Percentiles rank a stretch among this genome's conserved stretches.
Conservation (phyloP, 768 basidiomycete genomes). For the Rhodosporidiobolus sp. region DNA sequence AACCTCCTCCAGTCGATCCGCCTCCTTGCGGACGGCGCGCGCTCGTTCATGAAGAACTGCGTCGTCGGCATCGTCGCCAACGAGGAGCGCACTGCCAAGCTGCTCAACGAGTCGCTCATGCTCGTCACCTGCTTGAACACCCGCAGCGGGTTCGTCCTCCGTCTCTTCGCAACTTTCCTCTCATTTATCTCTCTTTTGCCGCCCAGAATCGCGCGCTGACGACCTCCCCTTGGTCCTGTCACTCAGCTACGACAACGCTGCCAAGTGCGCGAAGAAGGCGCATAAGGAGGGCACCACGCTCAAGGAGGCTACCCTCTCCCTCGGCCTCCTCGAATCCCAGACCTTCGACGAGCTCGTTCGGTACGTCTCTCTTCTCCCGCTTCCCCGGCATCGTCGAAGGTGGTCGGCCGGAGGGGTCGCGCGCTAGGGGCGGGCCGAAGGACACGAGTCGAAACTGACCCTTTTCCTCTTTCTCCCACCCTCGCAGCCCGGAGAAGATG, state of each 20-base stretch:
- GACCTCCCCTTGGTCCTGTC: neutral
- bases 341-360: constrained; percentile 86
- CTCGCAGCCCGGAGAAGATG: constrained; percentile 65
- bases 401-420: no score
- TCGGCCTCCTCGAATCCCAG: constrained; percentile 79
- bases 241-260: constrained; percentile 59
- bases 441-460: no score
- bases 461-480: no score
- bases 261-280: constrained; percentile 98
- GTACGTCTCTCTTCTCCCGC: no score
- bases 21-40: constrained; percentile 81
- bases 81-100: constrained; percentile 80
- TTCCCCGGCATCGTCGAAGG: no score
- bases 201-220: neutral
- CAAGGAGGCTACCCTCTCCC: constrained; percentile 85
- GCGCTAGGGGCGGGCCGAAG: no score
- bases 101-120: constrained; percentile 95
- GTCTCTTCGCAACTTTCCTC: constrained; percentile 48
- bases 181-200: neutral
- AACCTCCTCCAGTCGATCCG: constrained; percentile 95
- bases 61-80: constrained; percentile 95
- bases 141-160: constrained; percentile 91
- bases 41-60: constrained; percentile 96
- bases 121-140: constrained; percentile 95
- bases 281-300: constrained; percentile 95